These are phyloP conservation scores for Alternaria gaisen DNA, from an alignment of 2,329 filamentous ascomycete species.

Conservation along the genomic window DNA sequence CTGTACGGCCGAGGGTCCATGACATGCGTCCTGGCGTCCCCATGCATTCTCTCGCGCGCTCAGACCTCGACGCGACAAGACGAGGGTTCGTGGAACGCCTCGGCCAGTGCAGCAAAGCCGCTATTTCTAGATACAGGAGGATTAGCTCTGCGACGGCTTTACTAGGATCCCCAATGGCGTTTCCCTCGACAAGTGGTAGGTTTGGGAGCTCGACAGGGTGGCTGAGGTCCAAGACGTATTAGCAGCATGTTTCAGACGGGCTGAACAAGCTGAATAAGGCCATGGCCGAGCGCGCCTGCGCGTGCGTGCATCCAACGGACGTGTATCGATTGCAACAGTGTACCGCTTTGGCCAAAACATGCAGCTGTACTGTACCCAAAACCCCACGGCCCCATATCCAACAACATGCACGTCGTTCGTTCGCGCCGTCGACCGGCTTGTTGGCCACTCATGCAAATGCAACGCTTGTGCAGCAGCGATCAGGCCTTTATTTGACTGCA, in stretches of 20 bases:
- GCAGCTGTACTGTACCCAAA: constrained; percentile 11
- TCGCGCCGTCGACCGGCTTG: constrained; percentile 4
- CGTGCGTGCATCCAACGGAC: constrained; percentile 15
- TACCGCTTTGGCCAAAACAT: constrained; percentile 20
- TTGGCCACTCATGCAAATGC: constrained; percentile 10
- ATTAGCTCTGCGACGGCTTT: constrained; percentile 3
- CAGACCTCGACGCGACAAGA: constrained; percentile 1
- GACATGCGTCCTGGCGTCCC: constrained; percentile 5
- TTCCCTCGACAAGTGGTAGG: constrained; percentile 2
- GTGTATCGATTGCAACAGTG: constrained; percentile 24
- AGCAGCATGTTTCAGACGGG: constrained; percentile 24
- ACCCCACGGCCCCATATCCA: constrained; percentile 11
- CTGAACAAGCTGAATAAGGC: constrained; percentile 14
- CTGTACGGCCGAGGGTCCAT: constrained; percentile 10
- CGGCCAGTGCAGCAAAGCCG: background rate
- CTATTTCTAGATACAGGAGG: constrained; percentile 4
- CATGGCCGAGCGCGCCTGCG: constrained; percentile 22
- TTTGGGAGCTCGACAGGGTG: background rate
- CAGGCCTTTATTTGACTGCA: constrained; percentile 12
- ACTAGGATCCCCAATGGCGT: background rate
- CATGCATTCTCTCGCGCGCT: background rate
- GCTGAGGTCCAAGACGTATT: constrained; percentile 7
- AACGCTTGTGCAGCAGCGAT: constrained; percentile 13
- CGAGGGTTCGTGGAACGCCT: constrained; percentile 7
- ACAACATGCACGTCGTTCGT: constrained; percentile 7